Conservation (phyloP, 495 filamentous ascomycete genomes). For the Cudoniella acicularis region DNA sequence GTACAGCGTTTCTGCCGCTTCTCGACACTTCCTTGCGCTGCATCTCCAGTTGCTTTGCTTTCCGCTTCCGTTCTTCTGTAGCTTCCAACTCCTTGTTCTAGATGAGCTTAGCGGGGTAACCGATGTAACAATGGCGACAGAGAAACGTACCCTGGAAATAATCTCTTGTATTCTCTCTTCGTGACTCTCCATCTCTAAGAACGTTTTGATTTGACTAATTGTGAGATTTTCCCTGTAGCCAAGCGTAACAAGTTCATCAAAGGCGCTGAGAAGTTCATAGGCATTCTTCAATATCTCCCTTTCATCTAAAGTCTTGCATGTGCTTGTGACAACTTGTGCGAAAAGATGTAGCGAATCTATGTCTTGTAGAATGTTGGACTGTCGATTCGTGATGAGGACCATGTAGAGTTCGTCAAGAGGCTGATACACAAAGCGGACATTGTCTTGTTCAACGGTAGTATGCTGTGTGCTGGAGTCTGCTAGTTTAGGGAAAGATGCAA, state of each 20-base stretch:
- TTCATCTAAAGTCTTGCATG: slow-evolving; percentile 94
- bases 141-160: slow-evolving; percentile 70
- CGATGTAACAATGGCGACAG: neutral
- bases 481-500: slow-evolving; percentile 95
- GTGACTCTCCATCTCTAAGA: slow-evolving; percentile 98
- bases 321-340: slow-evolving; percentile 91
- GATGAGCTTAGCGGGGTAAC: slow-evolving; percentile 26
- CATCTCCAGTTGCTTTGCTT: slow-evolving; percentile 96
- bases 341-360: slow-evolving; percentile 97
- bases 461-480: slow-evolving; percentile 93
- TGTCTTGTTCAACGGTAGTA: slow-evolving; percentile 97
- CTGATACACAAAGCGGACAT: slow-evolving; percentile 98
- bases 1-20: slow-evolving; percentile 46
- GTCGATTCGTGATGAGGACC: slow-evolving; percentile 97
- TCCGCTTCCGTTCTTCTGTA: slow-evolving; percentile 93
- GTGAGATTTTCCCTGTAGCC: slow-evolving; percentile 96
- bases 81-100: slow-evolving; percentile 98
- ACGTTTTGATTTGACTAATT: slow-evolving; percentile 93
- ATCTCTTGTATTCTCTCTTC: slow-evolving; percentile 98
- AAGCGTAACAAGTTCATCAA: slow-evolving; percentile 91
- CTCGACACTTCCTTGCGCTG: slow-evolving; percentile 86
- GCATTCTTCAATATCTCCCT: slow-evolving; percentile 91
- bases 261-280: slow-evolving; percentile 91
- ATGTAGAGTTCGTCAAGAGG: slow-evolving; percentile 98
- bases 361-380: slow-evolving; percentile 98